A percentile compares a stretch with the other conserved stretches of the same genome.
These are phyloP conservation scores for Capsicum pubescens DNA, from an alignment of 257 asterid genomes.

Conservation along the genomic window DNA sequence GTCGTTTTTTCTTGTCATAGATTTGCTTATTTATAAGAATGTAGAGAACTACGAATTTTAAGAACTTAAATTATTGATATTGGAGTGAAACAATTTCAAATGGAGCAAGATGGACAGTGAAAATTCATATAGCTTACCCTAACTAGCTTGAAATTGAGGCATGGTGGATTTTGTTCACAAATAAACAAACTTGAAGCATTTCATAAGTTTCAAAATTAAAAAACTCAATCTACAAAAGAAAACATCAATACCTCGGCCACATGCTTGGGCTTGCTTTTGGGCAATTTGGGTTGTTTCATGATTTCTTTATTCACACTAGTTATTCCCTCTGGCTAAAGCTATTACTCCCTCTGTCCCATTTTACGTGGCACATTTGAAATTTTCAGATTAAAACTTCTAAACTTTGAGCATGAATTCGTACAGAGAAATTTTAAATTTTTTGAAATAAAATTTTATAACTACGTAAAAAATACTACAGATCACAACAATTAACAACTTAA, in stretches of 20 bases:
- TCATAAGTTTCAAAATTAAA: neutral
- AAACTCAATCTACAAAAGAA: neutral
- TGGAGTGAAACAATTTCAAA: neutral
- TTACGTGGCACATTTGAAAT: too few relatives aligned
- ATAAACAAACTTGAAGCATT: neutral
- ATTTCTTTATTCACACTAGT: neutral
- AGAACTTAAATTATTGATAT: neutral
- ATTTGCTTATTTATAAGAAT: neutral
- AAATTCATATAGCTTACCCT: neutral
- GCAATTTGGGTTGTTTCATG: neutral
- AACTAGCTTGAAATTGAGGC: neutral
- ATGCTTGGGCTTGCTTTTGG: neutral
- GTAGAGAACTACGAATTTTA: neutral
- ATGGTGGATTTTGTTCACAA: neutral
- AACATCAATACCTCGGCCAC: neutral
- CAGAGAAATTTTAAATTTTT: too few relatives aligned
- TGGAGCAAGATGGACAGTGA: neutral
- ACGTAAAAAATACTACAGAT: too few relatives aligned
- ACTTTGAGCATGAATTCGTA: too few relatives aligned
- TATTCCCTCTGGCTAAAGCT: neutral
- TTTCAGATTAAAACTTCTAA: too few relatives aligned
- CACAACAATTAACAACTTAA: too few relatives aligned
- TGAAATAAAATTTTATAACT: too few relatives aligned
- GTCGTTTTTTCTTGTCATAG: neutral
- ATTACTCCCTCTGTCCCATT: neutral